Base-by-base conservation (phyloP, 1,284 basidiomycete species). In the Cutaneotrichosporon sp. region DNA sequence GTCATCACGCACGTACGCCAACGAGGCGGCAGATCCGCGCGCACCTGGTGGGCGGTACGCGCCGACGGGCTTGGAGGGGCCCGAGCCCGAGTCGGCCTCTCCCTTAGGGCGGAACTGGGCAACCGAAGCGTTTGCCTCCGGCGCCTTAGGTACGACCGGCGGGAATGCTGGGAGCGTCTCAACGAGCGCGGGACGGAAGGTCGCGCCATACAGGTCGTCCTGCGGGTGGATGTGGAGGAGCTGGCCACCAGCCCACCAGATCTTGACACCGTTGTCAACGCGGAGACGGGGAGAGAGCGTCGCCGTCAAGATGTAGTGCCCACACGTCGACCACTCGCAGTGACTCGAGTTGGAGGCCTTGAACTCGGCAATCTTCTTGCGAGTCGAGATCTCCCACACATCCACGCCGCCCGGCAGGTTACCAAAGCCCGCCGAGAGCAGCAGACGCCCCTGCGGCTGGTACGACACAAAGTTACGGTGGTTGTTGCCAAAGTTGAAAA, bases 291-390 rank as follows among this genome's bases (percentile, higher is more conserved):
- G 96, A 18, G 91, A 94, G 34, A 98, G 86, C 0, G 93, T 98
- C 1, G 94, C 94, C 1, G 95, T 97, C 71, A 99, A 84, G 52
- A 99, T 85, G 83, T 90, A 96, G 56, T 90, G 88, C 11, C 96
- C 96, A 71, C 94, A 92, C 0, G 94, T 91, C 26, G 91, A 92
- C 95, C 96, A 99, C 77, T 96, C 91, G 79, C 93, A 97, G 73
- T 90, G 85, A 0, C 90, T 92, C 7, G 93, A 92, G 80, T 98
- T 97, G 9, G 93, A 90, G 0, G 93, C 95, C 72, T 76, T 76
- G 75, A 98, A 92, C 56, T 88, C 90, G 65, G 86, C 86, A 18
- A 94, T 85, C 81, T 96, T 96, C 70, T 85, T 86, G 47, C 97
- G 84, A 32, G 89, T 88, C 64, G 91, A 89, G 22, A 95, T 88